phyloP scores from a whole-genome alignment of 2,329 filamentous ascomycete genomes.

The Diaporthe ilicicola region DNA sequence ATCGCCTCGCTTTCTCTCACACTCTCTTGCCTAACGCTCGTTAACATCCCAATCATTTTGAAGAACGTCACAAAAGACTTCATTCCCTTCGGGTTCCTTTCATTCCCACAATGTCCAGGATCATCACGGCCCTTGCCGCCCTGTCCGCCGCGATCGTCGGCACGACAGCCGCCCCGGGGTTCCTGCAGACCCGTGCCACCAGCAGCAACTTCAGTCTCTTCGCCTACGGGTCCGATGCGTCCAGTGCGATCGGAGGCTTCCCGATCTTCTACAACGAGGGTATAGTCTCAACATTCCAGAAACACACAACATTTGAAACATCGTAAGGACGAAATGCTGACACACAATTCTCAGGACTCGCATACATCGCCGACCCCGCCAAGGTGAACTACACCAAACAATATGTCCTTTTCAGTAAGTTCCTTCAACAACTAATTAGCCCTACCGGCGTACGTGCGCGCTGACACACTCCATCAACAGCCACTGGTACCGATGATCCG shows the following conservation, averaged over 20 bases:
- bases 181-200: neutral
- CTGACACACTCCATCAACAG: slow-evolving; percentile 15
- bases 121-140: neutral
- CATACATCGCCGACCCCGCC: slow-evolving; percentile 26
- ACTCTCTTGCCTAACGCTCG: slow-evolving; percentile 12
- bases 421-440: neutral
- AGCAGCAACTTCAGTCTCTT: slow-evolving; percentile 29
- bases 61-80: neutral
- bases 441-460: too few species aligned
- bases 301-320: neutral
- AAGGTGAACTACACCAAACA: slow-evolving; percentile 26
- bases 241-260: slow-evolving; percentile 23
- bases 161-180: neutral
- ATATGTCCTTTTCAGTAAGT: slow-evolving; percentile 24
- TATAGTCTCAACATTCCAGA: neutral
- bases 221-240: slow-evolving; percentile 12
- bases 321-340: neutral
- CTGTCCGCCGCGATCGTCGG: neutral
- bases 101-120: slow-evolving; percentile 9
- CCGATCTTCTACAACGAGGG: slow-evolving; percentile 27
- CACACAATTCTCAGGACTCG: neutral
- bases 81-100: neutral
- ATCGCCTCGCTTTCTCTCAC: neutral
- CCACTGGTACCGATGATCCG: neutral
- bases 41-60: neutral